Evolutionary conservation across 176 grass and related monocot genomes (phyloP).

Genomic region (Oryza rufipogon): DNA sequence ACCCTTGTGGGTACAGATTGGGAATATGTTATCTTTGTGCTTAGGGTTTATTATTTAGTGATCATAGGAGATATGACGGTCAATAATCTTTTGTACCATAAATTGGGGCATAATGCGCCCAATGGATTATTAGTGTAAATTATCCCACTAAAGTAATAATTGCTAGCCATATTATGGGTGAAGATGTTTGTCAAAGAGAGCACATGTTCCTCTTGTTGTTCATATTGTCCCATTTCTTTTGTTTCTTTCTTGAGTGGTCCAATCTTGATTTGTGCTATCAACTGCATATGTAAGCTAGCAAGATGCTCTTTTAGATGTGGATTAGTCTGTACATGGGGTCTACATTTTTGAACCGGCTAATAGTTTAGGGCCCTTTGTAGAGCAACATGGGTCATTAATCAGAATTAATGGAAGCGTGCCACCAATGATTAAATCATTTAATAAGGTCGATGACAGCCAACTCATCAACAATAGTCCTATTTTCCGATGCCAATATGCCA

Average conservation of each 20-base stretch:
- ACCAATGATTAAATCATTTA: neutral
- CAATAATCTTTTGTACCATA: slow-evolving; percentile 51
- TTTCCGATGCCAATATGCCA: too few relatives aligned
- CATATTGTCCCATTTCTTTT: neutral
- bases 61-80: slow-evolving; percentile 27
- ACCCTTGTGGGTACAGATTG: slow-evolving; percentile 23
- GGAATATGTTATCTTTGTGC: neutral
- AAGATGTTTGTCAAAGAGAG: slow-evolving; percentile 35
- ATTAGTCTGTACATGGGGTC: slow-evolving; percentile 1
- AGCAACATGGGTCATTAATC: slow-evolving; percentile 3
- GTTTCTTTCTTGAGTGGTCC: neutral
- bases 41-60: slow-evolving; percentile 24
- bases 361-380: neutral
- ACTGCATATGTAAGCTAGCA: neutral
- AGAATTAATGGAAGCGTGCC: neutral
- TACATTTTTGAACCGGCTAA: neutral
- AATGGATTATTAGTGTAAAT: slow-evolving; percentile 37
- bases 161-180: neutral
- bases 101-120: slow-evolving; percentile 26
- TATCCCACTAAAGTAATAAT: slow-evolving; percentile 36
- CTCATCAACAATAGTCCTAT: neutral
- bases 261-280: slow-evolving; percentile 3
- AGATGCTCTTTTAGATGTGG: neutral
- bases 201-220: slow-evolving; percentile 31
- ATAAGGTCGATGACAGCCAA: neutral